A percentile compares a stretch with the other conserved stretches of the same genome.
phyloP scores from a whole-genome alignment of 83 land plant species.

The Picea abies region DNA sequence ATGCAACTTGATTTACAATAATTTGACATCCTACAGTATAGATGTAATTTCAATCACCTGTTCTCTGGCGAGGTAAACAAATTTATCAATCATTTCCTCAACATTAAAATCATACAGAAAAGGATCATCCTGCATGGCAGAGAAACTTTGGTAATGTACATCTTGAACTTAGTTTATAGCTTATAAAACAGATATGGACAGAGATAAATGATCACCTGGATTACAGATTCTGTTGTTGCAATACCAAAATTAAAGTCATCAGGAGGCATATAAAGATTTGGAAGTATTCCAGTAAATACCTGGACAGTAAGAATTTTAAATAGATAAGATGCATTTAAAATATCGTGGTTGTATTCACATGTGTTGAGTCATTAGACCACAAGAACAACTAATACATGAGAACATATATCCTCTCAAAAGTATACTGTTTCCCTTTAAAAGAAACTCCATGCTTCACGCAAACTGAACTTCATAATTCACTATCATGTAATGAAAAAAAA shows the following conservation, averaged over 20 bases:
- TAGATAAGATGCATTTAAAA: neutral
- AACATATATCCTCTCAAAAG: neutral
- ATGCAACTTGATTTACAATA: neutral
- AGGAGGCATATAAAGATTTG: constrained; percentile 57
- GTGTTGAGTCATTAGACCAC: neutral
- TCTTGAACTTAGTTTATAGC: neutral
- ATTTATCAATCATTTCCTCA: constrained; percentile 74
- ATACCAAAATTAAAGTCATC: constrained; percentile 69
- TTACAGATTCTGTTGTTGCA: constrained; percentile 5
- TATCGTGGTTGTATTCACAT: neutral
- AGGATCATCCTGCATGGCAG: constrained; percentile 74
- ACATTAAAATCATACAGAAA: constrained; percentile 87
- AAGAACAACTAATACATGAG: neutral
- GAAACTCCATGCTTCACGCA: neutral
- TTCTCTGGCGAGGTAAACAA: constrained; percentile 65
- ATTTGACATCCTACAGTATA: neutral
- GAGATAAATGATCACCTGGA: constrained; percentile 38
- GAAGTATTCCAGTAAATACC: constrained; percentile 81
- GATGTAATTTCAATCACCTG: constrained; percentile 51
- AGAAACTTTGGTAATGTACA: neutral
- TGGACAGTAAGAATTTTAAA: constrained; percentile 18
- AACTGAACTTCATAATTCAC: neutral
- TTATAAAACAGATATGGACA: constrained; percentile 32
- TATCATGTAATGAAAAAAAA: too few species aligned
- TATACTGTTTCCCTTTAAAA: neutral